phyloP scores from a whole-genome alignment of 306 rosid species.

The Argentina anserina region DNA sequence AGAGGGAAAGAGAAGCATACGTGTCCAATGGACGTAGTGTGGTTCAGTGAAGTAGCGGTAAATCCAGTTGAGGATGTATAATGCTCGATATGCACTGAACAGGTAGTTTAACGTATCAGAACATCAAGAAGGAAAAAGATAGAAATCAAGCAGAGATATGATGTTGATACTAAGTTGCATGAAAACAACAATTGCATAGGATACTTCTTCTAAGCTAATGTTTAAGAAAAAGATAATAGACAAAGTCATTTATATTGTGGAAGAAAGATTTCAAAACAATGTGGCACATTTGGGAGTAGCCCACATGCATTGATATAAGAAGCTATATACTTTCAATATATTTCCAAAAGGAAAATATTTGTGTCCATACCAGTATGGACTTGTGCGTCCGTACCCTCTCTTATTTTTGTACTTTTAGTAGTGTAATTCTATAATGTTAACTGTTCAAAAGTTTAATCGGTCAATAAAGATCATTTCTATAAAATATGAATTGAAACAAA shows the following conservation, averaged over 20 bases:
- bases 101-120: conserved; percentile 4
- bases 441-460: no score
- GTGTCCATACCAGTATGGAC: no score
- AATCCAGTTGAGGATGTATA: conserved; percentile 86
- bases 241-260: not conserved
- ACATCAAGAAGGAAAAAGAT: not conserved
- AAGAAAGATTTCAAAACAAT: not conserved
- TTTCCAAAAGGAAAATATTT: no score
- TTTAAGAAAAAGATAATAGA: not conserved
- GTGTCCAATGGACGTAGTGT: conserved; percentile 72
- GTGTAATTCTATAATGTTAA: no score
- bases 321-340: not conserved
- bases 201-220: not conserved
- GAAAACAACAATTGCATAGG: not conserved
- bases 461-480: no score
- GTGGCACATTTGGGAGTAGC: not conserved
- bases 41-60: conserved; percentile 92
- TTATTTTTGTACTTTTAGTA: no score
- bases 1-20: conserved; percentile 41
- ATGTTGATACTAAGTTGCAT: not conserved
- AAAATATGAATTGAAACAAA: no score
- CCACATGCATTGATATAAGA: not conserved
- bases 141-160: not conserved
- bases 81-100: conserved; percentile 78
- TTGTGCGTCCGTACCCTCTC: no score